A percentile compares a stretch with the other conserved stretches of the same genome.
These are phyloP conservation scores for Hygrophila difformis DNA, from an alignment of 257 asterid species.

Conservation along the genomic window DNA sequence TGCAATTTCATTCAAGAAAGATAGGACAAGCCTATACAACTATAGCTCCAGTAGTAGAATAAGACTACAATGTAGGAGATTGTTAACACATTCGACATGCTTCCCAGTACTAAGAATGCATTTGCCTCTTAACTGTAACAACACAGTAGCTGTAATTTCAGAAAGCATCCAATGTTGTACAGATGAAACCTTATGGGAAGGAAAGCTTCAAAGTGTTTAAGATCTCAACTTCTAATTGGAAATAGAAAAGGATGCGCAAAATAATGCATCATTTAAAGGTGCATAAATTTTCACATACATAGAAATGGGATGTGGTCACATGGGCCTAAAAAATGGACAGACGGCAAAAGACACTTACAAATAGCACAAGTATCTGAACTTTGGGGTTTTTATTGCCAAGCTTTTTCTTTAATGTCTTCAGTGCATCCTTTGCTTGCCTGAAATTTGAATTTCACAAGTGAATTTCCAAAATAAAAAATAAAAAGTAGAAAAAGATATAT, in stretches of 20 bases:
- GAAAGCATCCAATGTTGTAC: not conserved
- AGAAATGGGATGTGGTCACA: not conserved
- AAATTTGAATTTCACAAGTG: conserved; percentile 17
- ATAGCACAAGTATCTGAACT: conserved; percentile 75
- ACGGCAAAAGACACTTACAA: conserved; percentile 43
- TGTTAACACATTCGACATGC: too few species aligned
- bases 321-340: not conserved
- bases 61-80: too few species aligned
- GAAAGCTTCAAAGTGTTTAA: too few species aligned
- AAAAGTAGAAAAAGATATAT: too few species aligned
- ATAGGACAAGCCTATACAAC: too few species aligned
- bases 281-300: not conserved
- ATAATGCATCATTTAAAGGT: not conserved
- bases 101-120: too few species aligned
- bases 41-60: too few species aligned
- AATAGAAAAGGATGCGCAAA: too few species aligned
- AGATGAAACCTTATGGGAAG: not conserved
- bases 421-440: conserved; percentile 90
- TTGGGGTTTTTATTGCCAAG: conserved; percentile 70
- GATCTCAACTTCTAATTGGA: too few species aligned
- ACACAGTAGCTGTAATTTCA: too few species aligned
- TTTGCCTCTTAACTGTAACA: too few species aligned
- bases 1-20: too few species aligned
- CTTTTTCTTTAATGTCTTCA: conserved; percentile 80
- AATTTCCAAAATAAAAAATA: conserved; percentile 11